Percentiles rank a stretch among this genome's conserved stretches.
Evolutionary conservation across 2,329 filamentous ascomycete genomes (phyloP).

Genomic region (Fusarium beomiforme): DNA sequence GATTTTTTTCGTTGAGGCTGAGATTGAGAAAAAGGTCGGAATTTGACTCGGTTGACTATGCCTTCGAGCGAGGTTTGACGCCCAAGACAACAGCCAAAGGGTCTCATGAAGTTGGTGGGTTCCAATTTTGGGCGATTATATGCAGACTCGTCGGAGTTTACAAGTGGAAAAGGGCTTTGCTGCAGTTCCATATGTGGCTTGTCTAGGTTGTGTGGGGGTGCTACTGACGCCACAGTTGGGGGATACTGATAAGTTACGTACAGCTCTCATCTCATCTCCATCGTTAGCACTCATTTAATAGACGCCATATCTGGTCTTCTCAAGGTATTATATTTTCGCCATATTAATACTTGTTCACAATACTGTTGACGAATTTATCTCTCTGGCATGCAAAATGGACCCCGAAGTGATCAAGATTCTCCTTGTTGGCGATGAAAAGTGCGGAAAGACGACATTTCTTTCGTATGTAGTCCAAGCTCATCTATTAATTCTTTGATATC

Average conservation of each 20-base stretch:
- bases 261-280: constrained; percentile 37
- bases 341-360: neutral
- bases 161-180: constrained; percentile 39
- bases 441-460: constrained; percentile 70
- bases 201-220: constrained; percentile 17
- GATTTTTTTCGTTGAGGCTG: neutral
- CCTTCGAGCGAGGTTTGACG: constrained; percentile 41
- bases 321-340: neutral
- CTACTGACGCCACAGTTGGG: constrained; percentile 25
- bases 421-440: constrained; percentile 67
- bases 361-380: neutral
- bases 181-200: constrained; percentile 35
- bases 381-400: constrained; percentile 52
- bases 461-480: constrained; percentile 58
- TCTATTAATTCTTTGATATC: constrained; percentile 8
- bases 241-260: constrained; percentile 41
- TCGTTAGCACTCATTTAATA: constrained; percentile 20
- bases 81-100: constrained; percentile 38
- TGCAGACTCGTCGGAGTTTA: constrained; percentile 36
- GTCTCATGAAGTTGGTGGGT: constrained; percentile 46
- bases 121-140: constrained; percentile 39
- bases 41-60: constrained; percentile 24
- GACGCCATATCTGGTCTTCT: constrained; percentile 9
- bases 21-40: neutral
- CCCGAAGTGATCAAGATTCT: constrained; percentile 62